Conservation (phyloP, 495 filamentous ascomycete genomes). For the Podospora pseudocomata region DNA sequence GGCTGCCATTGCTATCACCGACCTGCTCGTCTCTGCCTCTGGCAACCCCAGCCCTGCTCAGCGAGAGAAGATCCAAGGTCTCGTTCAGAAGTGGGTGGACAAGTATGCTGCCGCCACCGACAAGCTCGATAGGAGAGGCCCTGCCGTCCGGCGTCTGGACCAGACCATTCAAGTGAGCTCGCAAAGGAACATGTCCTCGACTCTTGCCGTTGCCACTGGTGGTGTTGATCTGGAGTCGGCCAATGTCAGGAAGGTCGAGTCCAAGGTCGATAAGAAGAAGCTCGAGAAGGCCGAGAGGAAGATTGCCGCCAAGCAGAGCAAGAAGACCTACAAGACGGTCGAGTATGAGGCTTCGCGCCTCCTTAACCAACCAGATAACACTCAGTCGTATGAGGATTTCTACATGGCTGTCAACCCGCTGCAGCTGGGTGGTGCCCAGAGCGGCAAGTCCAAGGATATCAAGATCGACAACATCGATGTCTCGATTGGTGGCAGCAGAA, state of each 20-base stretch:
- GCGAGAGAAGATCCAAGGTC: conserved; percentile 68
- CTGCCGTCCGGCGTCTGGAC: conserved; percentile 80
- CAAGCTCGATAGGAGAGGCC: conserved; percentile 53
- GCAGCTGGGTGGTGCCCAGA: conserved; percentile 65
- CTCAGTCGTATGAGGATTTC: conserved; percentile 98
- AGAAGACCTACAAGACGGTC: conserved; percentile 96
- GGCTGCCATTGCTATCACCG: conserved; percentile 76
- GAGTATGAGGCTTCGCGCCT: conserved; percentile 94
- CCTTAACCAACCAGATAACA: conserved; percentile 72
- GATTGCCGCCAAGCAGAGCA: conserved; percentile 96
- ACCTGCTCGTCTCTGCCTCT: conserved; percentile 85
- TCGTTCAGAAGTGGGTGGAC: conserved; percentile 89
- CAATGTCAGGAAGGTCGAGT: conserved; percentile 88
- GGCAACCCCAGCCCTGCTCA: conserved; percentile 66
- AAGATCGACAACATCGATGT: conserved; percentile 96
- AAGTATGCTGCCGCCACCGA: conserved; percentile 72
- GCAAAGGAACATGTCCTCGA: conserved; percentile 93
- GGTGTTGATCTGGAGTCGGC: conserved; percentile 91
- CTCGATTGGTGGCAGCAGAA: conserved; percentile 81
- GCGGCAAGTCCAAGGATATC: conserved; percentile 96
- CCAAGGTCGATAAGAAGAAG: conserved; percentile 97
- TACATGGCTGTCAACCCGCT: conserved; percentile 99
- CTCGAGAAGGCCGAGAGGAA: conserved; percentile 98
- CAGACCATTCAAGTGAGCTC: conserved; percentile 94
- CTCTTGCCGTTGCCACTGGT: conserved; percentile 77